A percentile compares a stretch with the other conserved stretches of the same genome.
Conservation (phyloP, 2,329 filamentous ascomycete species). For the Triangularia setosa region DNA sequence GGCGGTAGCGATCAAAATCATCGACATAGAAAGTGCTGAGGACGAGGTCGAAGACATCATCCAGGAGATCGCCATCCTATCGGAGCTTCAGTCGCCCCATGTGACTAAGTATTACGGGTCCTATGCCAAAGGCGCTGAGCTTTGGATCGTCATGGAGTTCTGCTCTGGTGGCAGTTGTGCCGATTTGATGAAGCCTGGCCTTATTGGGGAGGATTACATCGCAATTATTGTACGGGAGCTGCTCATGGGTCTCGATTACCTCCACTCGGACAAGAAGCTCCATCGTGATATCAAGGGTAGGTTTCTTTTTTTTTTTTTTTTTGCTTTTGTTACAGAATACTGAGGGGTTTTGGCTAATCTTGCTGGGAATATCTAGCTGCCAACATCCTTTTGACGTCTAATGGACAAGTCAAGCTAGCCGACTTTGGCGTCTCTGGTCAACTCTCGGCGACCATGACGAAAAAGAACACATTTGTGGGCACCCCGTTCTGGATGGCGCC, state of each 20-base stretch:
- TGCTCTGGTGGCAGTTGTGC: conserved; percentile 95
- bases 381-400: conserved; percentile 83
- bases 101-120: conserved; percentile 98
- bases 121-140: conserved; percentile 88
- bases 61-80: conserved; percentile 95
- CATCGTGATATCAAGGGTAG: conserved; percentile 93
- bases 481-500: conserved; percentile 99
- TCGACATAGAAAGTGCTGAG: conserved; percentile 97
- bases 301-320: conserved; percentile 20
- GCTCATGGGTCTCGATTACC: conserved; percentile 83
- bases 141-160: conserved; percentile 99
- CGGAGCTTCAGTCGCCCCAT: conserved; percentile 90
- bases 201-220: conserved; percentile 92
- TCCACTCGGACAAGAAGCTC: conserved; percentile 92
- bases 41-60: conserved; percentile 99
- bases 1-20: conserved; percentile 95
- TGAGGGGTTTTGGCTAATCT: conserved; percentile 18
- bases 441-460: conserved; percentile 96
- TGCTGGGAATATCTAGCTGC: conserved; percentile 57
- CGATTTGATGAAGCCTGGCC: conserved; percentile 89
- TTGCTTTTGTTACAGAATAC: neutral
- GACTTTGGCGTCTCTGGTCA: conserved; percentile 98
- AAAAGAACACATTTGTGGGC: conserved; percentile 98
- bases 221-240: conserved; percentile 91
- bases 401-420: conserved; percentile 92